Evolutionary conservation across 2,329 filamentous ascomycete species (phyloP).

Genomic region (Raffaelea albimanens): DNA sequence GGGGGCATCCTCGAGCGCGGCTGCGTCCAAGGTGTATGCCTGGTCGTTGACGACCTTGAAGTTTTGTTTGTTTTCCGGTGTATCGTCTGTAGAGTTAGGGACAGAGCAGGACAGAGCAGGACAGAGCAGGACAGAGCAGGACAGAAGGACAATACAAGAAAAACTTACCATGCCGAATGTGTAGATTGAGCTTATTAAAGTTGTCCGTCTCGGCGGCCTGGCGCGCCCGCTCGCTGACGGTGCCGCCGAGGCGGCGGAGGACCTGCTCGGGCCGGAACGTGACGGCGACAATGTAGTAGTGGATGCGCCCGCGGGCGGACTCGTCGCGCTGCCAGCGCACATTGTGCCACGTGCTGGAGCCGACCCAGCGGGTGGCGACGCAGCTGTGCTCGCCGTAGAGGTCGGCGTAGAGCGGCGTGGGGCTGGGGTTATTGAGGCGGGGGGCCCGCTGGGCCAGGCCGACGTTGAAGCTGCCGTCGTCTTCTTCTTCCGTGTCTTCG

Average conservation of each 20-base stretch:
- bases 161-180: too few relatives aligned
- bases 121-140: too few relatives aligned
- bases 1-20: too few relatives aligned
- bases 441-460: not conserved
- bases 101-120: too few relatives aligned
- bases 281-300: conserved; percentile 34
- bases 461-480: not conserved
- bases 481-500: not conserved
- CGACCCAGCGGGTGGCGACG: conserved; percentile 30
- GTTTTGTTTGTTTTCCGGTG: too few relatives aligned
- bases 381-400: conserved; percentile 12
- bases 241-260: conserved; percentile 10
- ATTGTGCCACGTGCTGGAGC: conserved; percentile 30
- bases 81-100: too few relatives aligned
- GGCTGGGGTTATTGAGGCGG: conserved; percentile 20
- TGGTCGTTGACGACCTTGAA: too few relatives aligned
- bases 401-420: not conserved
- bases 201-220: not conserved
- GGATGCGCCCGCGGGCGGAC: conserved; percentile 23
- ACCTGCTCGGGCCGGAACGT: conserved; percentile 20
- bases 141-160: too few relatives aligned
- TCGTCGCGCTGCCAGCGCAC: conserved; percentile 33
- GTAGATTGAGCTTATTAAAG: too few relatives aligned
- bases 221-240: not conserved
- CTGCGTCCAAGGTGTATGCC: too few relatives aligned